Base-by-base conservation (phyloP, 1,284 basidiomycete species). In the Uromyces viciae-fabae region DNA sequence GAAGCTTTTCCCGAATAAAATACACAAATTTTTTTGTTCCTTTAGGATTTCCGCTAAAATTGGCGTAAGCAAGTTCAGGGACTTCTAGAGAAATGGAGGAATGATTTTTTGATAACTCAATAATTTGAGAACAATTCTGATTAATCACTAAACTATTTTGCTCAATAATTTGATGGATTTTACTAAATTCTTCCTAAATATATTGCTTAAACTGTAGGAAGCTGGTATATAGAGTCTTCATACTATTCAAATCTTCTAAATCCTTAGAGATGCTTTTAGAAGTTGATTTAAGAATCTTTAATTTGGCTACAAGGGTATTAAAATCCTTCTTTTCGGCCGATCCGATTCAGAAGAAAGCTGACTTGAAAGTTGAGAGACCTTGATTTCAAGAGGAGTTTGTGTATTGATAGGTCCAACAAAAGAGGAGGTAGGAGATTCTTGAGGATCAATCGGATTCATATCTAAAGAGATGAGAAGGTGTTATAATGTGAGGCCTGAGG, bases 181-280 rank as follows among this genome's bases (percentile, higher is more conserved):
- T 40, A 14, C 25, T 42, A 25, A 68, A n/a, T 25, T 68, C 38
- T 2, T 42, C 22, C 5, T 68, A 22, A 19, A 68, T 42, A 22
- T 40, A 9, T 7, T n/a, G 15, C 36, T 42, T 68, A 25, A 68
- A 3, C 1, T 14, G 19, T 1, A n/a, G 9, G 7, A 68, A 42
- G 15, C 46, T 42, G 8, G 8, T 42, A 15, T 68, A 68, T 5
- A 68, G 38, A 3, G 36, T 40, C 64, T 43, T 68, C 64, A 68
- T 68, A 25, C 64, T 68, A n/a, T 68, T 40, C 11, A 68, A 42
- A 38, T 68, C 64, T 15, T 68, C 46, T 19, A 68, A 14, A n/a
- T 68, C 38, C 22, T 68, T 25, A 5, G 64, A 15, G 2, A 68
- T 25, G 8, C 8, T 58, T 11, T 3, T 11, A 5, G 36, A 31